Evolutionary conservation across 331 rosid genomes (phyloP).

Genomic region (Cydonia oblonga): DNA sequence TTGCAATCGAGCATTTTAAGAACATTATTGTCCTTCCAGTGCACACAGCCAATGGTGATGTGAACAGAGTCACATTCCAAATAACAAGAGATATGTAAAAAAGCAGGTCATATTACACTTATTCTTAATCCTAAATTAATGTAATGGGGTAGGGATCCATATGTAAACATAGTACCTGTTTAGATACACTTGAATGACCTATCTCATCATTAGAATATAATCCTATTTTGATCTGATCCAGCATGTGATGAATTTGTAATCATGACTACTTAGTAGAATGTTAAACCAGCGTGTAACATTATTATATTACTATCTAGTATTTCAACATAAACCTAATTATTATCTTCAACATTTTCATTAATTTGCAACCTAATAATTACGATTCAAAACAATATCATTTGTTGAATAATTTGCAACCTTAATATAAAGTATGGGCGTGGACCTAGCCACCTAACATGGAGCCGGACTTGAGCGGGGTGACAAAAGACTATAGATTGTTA

Average conservation of each 20-base stretch:
- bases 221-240: too few species aligned
- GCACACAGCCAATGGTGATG: neutral
- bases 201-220: neutral
- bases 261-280: too few species aligned
- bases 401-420: neutral
- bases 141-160: neutral
- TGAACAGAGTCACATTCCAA: neutral
- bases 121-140: neutral
- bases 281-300: too few species aligned
- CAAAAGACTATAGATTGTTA: neutral
- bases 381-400: too few species aligned
- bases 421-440: neutral
- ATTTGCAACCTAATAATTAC: neutral
- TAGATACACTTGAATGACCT: neutral
- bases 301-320: too few species aligned
- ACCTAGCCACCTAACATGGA: neutral
- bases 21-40: neutral
- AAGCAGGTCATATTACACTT: accelerated
- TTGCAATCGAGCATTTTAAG: neutral
- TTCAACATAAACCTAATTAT: too few species aligned
- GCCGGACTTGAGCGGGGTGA: neutral
- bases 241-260: too few species aligned
- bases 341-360: neutral
- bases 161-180: neutral
- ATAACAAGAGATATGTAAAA: neutral